These are phyloP conservation scores for Circinella minor DNA, from an alignment of 371 early-diverging fungal genomes.

Conservation along the genomic window DNA sequence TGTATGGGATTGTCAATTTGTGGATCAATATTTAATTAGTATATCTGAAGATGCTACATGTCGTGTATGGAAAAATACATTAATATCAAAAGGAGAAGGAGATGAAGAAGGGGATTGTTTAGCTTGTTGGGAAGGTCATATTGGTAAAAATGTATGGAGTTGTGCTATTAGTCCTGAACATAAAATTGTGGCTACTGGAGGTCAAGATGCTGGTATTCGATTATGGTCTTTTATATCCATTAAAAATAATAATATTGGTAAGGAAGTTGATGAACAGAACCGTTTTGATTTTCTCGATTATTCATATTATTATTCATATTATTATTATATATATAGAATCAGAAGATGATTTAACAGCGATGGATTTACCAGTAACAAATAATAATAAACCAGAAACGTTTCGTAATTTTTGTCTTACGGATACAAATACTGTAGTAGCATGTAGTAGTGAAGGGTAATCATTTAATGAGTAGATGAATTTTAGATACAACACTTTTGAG, in stretches of 20 bases:
- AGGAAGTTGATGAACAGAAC: neutral
- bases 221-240: slow-evolving; percentile 69
- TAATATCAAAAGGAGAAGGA: slow-evolving; percentile 24
- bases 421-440: slow-evolving; percentile 34
- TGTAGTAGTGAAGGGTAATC: slow-evolving; percentile 45
- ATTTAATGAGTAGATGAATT: neutral
- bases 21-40: slow-evolving; percentile 63
- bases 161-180: slow-evolving; percentile 64
- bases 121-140: slow-evolving; percentile 81
- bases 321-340: slow-evolving; percentile 26
- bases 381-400: slow-evolving; percentile 22
- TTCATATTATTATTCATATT: neutral
- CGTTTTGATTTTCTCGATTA: neutral
- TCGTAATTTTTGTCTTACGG: slow-evolving; percentile 59
- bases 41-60: slow-evolving; percentile 82
- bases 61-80: slow-evolving; percentile 75
- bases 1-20: slow-evolving; percentile 81
- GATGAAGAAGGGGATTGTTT: slow-evolving; percentile 49
- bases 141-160: slow-evolving; percentile 85
- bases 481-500: no score
- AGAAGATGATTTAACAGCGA: slow-evolving; percentile 42
- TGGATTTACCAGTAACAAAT: slow-evolving; percentile 23
- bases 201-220: slow-evolving; percentile 80
- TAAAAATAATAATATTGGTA: slow-evolving; percentile 63
- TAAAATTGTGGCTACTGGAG: slow-evolving; percentile 73